phyloP scores from a whole-genome alignment of 305 asterid genomes.

The Fraxinus dipetala region DNA sequence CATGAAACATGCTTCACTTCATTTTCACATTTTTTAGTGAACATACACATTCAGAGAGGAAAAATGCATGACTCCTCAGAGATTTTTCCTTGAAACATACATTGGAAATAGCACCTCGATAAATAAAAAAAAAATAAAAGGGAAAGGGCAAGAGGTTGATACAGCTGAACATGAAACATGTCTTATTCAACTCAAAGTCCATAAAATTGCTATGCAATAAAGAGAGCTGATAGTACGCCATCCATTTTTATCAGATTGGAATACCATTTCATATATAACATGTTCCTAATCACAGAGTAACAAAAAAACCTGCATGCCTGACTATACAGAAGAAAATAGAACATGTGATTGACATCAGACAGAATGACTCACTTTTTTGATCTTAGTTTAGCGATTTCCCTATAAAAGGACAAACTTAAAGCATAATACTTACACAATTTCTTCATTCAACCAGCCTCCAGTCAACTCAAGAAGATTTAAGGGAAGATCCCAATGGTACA shows the following conservation, averaged over 20 bases:
- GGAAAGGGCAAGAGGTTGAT: not conserved
- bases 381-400: not conserved
- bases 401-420: conserved; percentile 2
- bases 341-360: not conserved
- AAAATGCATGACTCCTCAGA: not conserved
- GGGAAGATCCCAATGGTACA: conserved; percentile 50
- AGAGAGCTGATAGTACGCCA: not conserved
- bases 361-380: not conserved
- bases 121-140: not conserved
- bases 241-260: not conserved
- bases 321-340: not conserved
- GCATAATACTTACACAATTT: conserved; percentile 36
- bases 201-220: not conserved
- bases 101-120: not conserved
- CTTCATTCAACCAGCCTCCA: conserved; percentile 51
- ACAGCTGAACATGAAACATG: not conserved
- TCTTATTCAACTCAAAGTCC: not conserved
- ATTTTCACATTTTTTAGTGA: not conserved
- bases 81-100: not conserved
- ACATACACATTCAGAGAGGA: not conserved
- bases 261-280: not conserved
- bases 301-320: not conserved
- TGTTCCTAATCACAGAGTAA: too few species aligned
- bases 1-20: not conserved
- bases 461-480: conserved; percentile 37